Percentiles rank a stretch among this genome's conserved stretches.
Conservation (phyloP, 2,329 filamentous ascomycete species). For the Colletotrichum higginsianum region DNA sequence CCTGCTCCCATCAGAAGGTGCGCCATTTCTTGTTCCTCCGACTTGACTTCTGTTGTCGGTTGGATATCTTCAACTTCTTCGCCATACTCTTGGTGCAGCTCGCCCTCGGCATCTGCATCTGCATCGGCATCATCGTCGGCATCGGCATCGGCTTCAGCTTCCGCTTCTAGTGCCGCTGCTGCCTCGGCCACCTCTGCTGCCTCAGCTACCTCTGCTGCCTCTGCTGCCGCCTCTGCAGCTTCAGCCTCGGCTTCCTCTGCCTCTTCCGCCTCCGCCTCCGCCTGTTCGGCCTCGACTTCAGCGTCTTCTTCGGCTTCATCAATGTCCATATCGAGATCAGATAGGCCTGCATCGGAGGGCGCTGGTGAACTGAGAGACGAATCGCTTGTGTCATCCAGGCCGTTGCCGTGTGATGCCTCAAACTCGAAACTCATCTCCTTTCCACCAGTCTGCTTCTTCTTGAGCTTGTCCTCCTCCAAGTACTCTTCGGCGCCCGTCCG, state of each 20-base stretch:
- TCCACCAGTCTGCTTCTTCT: conserved; percentile 68
- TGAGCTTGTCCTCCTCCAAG: conserved; percentile 63
- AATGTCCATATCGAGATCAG: conserved; percentile 53
- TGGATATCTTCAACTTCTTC: conserved; percentile 41
- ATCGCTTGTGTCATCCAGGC: conserved; percentile 69
- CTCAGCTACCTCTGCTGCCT: conserved; percentile 47
- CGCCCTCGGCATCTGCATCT: conserved; percentile 48
- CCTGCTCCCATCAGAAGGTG: conserved; percentile 58
- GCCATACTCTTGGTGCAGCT: conserved; percentile 45
- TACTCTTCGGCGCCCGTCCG: conserved; percentile 72
- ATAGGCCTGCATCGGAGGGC: conserved; percentile 53
- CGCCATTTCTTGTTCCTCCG: conserved; percentile 52
- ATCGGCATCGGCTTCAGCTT: conserved; percentile 49
- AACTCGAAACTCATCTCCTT: conserved; percentile 84
- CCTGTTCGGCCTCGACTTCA: conserved; percentile 46
- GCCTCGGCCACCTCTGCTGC: conserved; percentile 43
- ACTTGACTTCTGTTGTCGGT: conserved; percentile 45
- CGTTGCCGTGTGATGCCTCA: conserved; percentile 72
- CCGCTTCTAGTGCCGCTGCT: conserved; percentile 44
- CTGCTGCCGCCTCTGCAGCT: conserved; percentile 48
- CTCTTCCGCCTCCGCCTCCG: conserved; percentile 42
- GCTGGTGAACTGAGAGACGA: conserved; percentile 61
- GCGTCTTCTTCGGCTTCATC: conserved; percentile 52
- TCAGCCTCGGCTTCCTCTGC: conserved; percentile 51
- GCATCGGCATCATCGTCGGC: conserved; percentile 48